phyloP scores from a whole-genome alignment of 75 land plant species.

The Picea sitchensis region DNA sequence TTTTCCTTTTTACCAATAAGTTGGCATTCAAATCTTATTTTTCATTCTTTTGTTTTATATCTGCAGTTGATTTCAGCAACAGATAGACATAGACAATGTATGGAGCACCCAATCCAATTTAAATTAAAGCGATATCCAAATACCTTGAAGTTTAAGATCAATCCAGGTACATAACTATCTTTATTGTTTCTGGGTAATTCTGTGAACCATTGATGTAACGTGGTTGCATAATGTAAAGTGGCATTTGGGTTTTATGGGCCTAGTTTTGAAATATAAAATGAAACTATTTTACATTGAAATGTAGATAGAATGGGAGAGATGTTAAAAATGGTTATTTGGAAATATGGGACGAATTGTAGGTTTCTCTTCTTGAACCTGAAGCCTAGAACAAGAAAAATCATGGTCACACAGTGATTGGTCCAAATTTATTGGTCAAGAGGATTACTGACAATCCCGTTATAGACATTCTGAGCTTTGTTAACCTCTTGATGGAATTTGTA shows the following conservation, averaged over 20 bases:
- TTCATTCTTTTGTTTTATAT: not conserved
- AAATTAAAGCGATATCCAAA: constrained; percentile 67
- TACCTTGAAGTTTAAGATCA: constrained; percentile 80
- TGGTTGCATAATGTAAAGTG: not conserved
- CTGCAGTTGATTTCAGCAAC: constrained; percentile 83
- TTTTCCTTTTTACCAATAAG: not conserved
- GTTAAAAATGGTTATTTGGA: not conserved
- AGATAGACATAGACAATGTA: constrained; percentile 80
- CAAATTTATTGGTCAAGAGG: not conserved
- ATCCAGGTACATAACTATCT: constrained; percentile 55
- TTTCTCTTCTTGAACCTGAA: not conserved
- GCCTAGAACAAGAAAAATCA: not conserved
- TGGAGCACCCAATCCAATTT: constrained; percentile 96
- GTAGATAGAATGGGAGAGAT: not conserved
- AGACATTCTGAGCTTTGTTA: not conserved
- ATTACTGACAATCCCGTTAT: too few species aligned
- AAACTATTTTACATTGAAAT: not conserved
- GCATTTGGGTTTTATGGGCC: not conserved
- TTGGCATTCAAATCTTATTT: not conserved
- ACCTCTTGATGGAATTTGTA: not conserved
- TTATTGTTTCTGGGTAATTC: not conserved
- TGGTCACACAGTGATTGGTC: not conserved
- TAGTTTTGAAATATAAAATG: not conserved
- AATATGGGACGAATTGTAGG: not conserved
- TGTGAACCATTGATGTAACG: not conserved